Evolutionary conservation across 371 early-diverging fungal genomes (phyloP).

Genomic region (Rhizopus microsporus): DNA sequence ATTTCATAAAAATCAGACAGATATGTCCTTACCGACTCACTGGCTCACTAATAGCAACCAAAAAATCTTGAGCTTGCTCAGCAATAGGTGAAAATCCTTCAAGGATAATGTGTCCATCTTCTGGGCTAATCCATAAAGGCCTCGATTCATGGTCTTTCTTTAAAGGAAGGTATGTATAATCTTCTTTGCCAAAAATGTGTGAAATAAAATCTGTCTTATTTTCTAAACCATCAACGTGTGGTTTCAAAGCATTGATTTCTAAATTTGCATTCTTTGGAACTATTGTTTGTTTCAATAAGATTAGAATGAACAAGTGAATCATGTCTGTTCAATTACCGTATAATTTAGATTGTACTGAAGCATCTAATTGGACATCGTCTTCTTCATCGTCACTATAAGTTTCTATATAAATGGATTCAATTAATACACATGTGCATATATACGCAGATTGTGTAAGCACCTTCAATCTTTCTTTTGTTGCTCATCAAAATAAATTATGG

Average conservation of each 20-base stretch:
- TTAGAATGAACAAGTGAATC: background rate
- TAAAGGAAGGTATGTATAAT: conserved; percentile 77
- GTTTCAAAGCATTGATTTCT: conserved; percentile 44
- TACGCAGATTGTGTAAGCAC: conserved; percentile 1
- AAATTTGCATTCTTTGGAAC: conserved; percentile 62
- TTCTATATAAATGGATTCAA: conserved; percentile 13
- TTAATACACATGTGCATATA: background rate
- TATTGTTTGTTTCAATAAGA: conserved; percentile 8
- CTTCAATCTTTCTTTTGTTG: conserved; percentile 29
- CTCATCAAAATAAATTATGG: conserved; percentile 13
- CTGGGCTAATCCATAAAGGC: conserved; percentile 96
- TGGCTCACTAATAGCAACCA: conserved; percentile 99
- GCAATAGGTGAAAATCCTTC: conserved; percentile 97
- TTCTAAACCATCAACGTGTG: conserved; percentile 21
- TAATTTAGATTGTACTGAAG: conserved; percentile 35
- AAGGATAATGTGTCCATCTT: conserved; percentile 92
- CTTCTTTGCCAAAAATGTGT: conserved; percentile 69
- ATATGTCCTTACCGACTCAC: conserved; percentile 71
- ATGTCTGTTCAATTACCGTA: conserved; percentile 30
- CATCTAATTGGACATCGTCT: conserved; percentile 46
- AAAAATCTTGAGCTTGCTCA: conserved; percentile 96
- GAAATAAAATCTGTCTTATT: conserved; percentile 54
- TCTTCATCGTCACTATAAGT: conserved; percentile 43
- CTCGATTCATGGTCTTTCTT: conserved; percentile 87
- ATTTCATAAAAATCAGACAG: background rate